A percentile compares a stretch with the other conserved stretches of the same genome.
phyloP scores from a whole-genome alignment of 2,329 filamentous ascomycete species.

The Curvularia lunata region DNA sequence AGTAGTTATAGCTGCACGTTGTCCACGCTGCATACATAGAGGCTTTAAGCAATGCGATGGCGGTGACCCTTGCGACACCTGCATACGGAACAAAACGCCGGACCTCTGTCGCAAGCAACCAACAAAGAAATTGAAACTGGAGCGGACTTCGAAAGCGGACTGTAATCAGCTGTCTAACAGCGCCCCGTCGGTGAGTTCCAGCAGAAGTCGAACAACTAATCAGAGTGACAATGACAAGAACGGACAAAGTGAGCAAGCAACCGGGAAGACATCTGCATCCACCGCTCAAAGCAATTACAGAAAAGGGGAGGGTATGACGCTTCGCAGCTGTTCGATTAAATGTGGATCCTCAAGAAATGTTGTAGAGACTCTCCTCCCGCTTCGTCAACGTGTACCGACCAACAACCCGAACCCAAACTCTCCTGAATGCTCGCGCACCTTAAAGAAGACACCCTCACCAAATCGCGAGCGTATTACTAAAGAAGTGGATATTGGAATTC shows the following conservation, averaged over 20 bases:
- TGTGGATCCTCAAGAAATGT: neutral
- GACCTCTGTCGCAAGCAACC: conserved; percentile 4
- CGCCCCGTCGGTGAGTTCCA: neutral
- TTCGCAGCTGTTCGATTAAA: neutral
- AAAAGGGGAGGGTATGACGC: neutral
- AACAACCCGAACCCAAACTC: neutral
- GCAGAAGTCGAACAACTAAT: neutral
- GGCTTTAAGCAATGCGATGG: neutral
- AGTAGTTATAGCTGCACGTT: neutral
- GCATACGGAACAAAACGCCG: conserved; percentile 1
- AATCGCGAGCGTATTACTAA: neutral
- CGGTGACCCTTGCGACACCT: neutral
- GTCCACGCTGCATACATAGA: neutral
- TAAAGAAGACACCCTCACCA: neutral
- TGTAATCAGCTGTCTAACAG: neutral
- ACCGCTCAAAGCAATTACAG: neutral
- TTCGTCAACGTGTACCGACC: neutral
- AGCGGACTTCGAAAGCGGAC: neutral
- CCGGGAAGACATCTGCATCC: neutral
- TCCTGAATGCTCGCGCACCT: neutral
- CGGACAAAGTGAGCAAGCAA: neutral
- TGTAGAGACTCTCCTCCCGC: neutral
- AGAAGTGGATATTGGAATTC: neutral
- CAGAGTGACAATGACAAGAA: neutral
- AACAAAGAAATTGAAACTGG: neutral